A percentile compares a stretch with the other conserved stretches of the same genome.
These are phyloP conservation scores for Alternaria brassicicola DNA, from an alignment of 2,329 filamentous ascomycete species.

Conservation along the genomic window DNA sequence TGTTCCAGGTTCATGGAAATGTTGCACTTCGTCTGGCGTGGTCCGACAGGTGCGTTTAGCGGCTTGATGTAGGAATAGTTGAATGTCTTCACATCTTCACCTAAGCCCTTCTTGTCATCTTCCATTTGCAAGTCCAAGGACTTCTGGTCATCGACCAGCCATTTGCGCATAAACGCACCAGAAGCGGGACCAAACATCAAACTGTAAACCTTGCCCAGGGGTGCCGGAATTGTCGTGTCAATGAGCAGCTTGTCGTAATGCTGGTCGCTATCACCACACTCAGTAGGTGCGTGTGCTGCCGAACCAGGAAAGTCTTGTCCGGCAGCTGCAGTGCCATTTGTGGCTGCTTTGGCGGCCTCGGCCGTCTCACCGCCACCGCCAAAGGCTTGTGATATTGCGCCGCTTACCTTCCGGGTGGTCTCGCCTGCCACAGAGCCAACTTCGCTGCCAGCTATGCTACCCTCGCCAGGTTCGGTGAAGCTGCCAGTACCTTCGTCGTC, in stretches of 20 bases:
- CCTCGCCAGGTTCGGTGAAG: conserved; percentile 61
- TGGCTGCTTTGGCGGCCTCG: conserved; percentile 50
- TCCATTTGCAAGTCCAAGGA: conserved; percentile 86
- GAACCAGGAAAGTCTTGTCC: conserved; percentile 80
- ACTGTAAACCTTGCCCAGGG: conserved; percentile 88
- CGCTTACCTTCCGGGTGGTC: conserved; percentile 73
- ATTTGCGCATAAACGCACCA: conserved; percentile 81
- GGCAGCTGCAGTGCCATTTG: conserved; percentile 50
- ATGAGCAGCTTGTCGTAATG: conserved; percentile 87
- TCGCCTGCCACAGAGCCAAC: conserved; percentile 58
- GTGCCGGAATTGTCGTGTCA: conserved; percentile 85
- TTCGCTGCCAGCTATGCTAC: conserved; percentile 62
- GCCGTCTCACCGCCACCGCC: conserved; percentile 39
- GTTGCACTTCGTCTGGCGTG: conserved; percentile 92
- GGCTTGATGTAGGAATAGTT: conserved; percentile 92
- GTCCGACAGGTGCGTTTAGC: conserved; percentile 80
- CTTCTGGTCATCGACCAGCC: conserved; percentile 85
- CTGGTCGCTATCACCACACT: conserved; percentile 76
- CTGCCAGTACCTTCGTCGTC: conserved; percentile 73
- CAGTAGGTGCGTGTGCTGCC: conserved; percentile 78
- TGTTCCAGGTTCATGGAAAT: conserved; percentile 83
- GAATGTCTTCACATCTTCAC: conserved; percentile 74
- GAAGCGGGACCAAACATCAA: conserved; percentile 85
- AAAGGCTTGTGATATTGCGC: conserved; percentile 50
- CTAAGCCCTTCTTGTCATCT: conserved; percentile 77